Percentiles rank a stretch among this genome's conserved stretches.
Conservation (phyloP, 495 filamentous ascomycete species). For the Neurospora sublineolata region DNA sequence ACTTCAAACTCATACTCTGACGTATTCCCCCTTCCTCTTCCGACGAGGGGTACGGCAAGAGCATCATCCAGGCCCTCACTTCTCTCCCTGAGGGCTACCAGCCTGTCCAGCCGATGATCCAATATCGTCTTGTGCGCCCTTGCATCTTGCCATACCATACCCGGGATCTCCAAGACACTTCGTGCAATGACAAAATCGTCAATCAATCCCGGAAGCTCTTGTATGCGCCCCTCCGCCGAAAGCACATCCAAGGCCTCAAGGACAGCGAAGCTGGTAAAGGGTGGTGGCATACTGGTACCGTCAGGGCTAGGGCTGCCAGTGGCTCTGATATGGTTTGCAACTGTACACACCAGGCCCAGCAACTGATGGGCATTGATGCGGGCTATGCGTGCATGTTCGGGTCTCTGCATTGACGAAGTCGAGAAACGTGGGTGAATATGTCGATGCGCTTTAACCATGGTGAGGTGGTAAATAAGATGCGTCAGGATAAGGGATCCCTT, state of each 20-base stretch:
- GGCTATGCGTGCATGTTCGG: conserved; percentile 10
- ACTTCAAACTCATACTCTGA: not conserved
- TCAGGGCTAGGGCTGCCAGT: not conserved
- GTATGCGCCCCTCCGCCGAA: conserved; percentile 13
- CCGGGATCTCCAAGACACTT: conserved; percentile 12
- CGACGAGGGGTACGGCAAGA: not conserved
- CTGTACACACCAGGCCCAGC: conserved; percentile 11
- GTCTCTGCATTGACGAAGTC: not conserved
- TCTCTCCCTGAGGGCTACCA: conserved; percentile 10
- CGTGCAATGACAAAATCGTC: conserved; percentile 12
- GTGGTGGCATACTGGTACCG: conserved; percentile 8
- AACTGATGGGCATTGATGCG: conserved; percentile 1
- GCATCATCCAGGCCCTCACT: not conserved
- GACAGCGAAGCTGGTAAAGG: conserved; percentile 13
- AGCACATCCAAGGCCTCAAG: conserved; percentile 19
- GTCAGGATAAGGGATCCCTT: conserved; percentile 43
- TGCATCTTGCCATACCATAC: conserved; percentile 14
- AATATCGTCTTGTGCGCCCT: conserved; percentile 10
- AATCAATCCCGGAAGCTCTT: conserved; percentile 11
- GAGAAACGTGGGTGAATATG: conserved; percentile 26
- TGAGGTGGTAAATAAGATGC: conserved; percentile 51
- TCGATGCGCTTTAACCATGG: conserved; percentile 51
- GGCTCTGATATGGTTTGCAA: conserved; percentile 5
- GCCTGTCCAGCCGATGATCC: conserved; percentile 14
- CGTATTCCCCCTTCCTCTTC: not conserved